Evolutionary conservation across 352 stramenopile genomes (phyloP).

Genomic region (Phytophthora meadii): DNA sequence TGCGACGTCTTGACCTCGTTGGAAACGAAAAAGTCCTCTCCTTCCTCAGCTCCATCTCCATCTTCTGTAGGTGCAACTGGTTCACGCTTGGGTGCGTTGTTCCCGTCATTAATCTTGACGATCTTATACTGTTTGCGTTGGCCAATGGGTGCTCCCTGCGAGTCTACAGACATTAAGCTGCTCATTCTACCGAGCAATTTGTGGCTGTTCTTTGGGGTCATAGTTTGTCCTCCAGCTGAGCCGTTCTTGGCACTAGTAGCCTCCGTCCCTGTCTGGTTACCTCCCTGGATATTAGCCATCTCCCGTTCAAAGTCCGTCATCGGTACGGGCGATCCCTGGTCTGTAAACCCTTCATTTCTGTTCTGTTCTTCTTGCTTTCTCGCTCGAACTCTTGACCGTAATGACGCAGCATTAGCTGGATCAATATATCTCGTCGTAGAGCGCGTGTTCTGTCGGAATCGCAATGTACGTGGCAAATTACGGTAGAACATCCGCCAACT

Average conservation of each 20-base stretch:
- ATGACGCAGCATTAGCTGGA: conserved; percentile 67
- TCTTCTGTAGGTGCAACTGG: conserved; percentile 4
- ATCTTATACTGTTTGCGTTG: conserved; percentile 68
- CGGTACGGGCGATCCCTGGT: conserved; percentile 31
- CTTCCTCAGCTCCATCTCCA: conserved; percentile 20
- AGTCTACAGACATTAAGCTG: conserved; percentile 73
- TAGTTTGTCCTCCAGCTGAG: conserved; percentile 12
- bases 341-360: conserved; percentile 37
- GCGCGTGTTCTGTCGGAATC: conserved; percentile 80
- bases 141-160: conserved; percentile 20
- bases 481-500: conserved; percentile 76
- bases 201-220: conserved; percentile 44
- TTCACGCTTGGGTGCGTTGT: conserved; percentile 36
- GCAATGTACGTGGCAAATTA: conserved; percentile 67
- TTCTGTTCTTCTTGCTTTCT: conserved; percentile 57
- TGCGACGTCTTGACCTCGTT: conserved; percentile 89
- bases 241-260: conserved; percentile 22
- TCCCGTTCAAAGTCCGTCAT: conserved; percentile 67
- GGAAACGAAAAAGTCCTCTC: conserved; percentile 60
- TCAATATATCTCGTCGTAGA: conserved; percentile 83
- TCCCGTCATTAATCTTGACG: conserved; percentile 74
- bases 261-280: conserved; percentile 11
- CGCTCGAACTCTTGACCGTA: conserved; percentile 61
- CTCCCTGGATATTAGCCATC: conserved; percentile 40
- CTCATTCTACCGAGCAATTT: conserved; percentile 47